phyloP scores from a whole-genome alignment of 148 eudicot genomes.

The Amaranthus hypochondriacus region DNA sequence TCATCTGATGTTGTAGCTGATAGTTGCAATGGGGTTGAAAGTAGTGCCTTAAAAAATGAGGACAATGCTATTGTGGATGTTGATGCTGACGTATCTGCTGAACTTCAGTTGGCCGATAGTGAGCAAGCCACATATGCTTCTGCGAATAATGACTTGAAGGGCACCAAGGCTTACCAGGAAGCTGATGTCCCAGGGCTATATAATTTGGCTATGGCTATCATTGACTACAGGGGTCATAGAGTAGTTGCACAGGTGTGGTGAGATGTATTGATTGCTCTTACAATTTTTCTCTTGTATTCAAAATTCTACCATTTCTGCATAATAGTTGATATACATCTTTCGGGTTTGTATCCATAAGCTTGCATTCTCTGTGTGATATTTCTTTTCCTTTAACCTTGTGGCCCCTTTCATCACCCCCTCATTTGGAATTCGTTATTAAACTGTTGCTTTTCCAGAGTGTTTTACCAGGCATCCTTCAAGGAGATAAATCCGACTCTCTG shows the following conservation, averaged over 20 bases:
- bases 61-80: slow-evolving; percentile 31
- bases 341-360: not conserved
- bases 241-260: slow-evolving; percentile 93
- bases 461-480: slow-evolving; percentile 97
- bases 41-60: slow-evolving; percentile 33
- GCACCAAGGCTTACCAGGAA: slow-evolving; percentile 97
- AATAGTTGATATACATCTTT: not conserved
- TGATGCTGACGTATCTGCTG: slow-evolving; percentile 52
- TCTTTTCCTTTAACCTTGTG: not conserved
- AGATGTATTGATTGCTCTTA: not conserved
- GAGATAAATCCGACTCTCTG: slow-evolving; percentile 97
- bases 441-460: slow-evolving; percentile 67
- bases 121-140: slow-evolving; percentile 99
- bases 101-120: slow-evolving; percentile 76
- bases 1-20: slow-evolving; percentile 28
- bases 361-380: not conserved
- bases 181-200: slow-evolving; percentile 92
- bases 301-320: too few relatives aligned
- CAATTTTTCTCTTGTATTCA: too few relatives aligned
- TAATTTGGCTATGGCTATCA: slow-evolving; percentile 97
- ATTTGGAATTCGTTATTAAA: not conserved
- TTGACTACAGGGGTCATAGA: slow-evolving; percentile 94
- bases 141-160: slow-evolving; percentile 96
- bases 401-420: not conserved
- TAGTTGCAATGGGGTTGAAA: slow-evolving; percentile 36